Base-by-base conservation (phyloP, 202 grass and related monocot genomes). In the Tripidium arundinaceum region DNA sequence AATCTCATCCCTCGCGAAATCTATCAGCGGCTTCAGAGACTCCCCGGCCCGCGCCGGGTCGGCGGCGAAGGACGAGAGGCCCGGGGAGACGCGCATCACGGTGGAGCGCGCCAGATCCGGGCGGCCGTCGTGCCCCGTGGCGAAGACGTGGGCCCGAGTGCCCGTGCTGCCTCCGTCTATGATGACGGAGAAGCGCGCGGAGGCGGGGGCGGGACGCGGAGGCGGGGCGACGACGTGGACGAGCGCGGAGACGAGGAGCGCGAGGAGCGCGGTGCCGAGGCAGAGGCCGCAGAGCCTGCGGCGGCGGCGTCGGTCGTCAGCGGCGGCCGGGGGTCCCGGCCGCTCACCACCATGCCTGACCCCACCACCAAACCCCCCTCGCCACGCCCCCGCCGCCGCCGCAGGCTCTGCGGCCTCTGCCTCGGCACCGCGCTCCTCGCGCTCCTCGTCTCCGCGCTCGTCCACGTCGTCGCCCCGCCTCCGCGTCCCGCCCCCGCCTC, bases 161-260 rank as follows among this genome's bases (percentile, higher is more conserved):
- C 94, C 91, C 15, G 90, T 91, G 82, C 92, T 94, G 7, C 95
- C 92, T 10, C 72, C 95, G 62, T 94, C 92, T 78, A 98, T 93
- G 74, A 98, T 18, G 34, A 98, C 78, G 16, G 83, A 85, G 79
- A 93, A 98, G 68, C 78, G 29, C 57, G 70, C 28, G 66, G 77
- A 22, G 10, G 18, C 33, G 22, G 34, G 8, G n/a, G 65, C 22
- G n/a, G 8, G 3, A 4, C 65, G 68, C 19, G 47, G 79, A n/a
- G 77, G 11, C 11, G 70, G 68, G 58, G 79, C 67, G 84, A 83
- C 76, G 54, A 50, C 47, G 75, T 89, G 88, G 68, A 81, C 87
- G 14, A 94, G 40, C 63, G 79, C 79, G 47, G 71, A 83, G 34
- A 82, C 57, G 78, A 83, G n/a, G 67, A 92, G 77, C 69, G 74